Evolutionary conservation across 768 basidiomycete species (phyloP).

Genomic region (Strobilomyces confusus): DNA sequence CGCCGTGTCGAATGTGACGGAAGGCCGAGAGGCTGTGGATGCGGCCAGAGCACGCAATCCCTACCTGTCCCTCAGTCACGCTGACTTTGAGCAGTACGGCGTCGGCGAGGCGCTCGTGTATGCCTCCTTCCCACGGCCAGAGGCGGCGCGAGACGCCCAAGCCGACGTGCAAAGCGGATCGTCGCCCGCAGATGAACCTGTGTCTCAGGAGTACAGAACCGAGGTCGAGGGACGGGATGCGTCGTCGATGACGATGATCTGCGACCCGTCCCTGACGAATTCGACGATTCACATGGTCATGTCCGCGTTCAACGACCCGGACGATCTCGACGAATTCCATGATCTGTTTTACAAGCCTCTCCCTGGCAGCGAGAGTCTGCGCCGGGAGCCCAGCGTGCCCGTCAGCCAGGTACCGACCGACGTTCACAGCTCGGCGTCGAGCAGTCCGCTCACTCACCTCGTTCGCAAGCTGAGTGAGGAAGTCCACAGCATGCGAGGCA

Average conservation of each 20-base stretch:
- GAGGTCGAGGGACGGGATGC: slow-evolving; percentile 32
- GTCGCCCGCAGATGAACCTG: not conserved
- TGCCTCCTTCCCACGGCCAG: slow-evolving; percentile 25
- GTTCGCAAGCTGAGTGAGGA: slow-evolving; percentile 40
- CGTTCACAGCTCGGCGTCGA: slow-evolving; percentile 26
- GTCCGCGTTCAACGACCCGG: slow-evolving; percentile 52
- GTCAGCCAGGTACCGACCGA: slow-evolving; percentile 28
- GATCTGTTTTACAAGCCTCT: slow-evolving; percentile 67
- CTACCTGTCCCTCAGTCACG: slow-evolving; percentile 24
- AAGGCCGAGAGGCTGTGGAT: not conserved
- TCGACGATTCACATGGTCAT: slow-evolving; percentile 35
- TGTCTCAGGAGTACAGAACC: too few relatives aligned
- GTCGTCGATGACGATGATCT: slow-evolving; percentile 4
- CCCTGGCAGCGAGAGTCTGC: not conserved
- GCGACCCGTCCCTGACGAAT: slow-evolving; percentile 28
- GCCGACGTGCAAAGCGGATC: not conserved
- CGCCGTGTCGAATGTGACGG: not conserved
- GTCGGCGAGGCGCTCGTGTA: slow-evolving; percentile 62
- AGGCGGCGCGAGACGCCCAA: not conserved
- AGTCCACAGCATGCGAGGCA: slow-evolving; percentile 27
- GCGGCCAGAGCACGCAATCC: not conserved
- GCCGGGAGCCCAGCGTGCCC: not conserved
- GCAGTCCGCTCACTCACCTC: slow-evolving; percentile 37
- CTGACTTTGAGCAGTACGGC: slow-evolving; percentile 47
- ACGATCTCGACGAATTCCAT: slow-evolving; percentile 70